Conservation (phyloP, 139 green algal genomes). For the Volvox africanus region DNA sequence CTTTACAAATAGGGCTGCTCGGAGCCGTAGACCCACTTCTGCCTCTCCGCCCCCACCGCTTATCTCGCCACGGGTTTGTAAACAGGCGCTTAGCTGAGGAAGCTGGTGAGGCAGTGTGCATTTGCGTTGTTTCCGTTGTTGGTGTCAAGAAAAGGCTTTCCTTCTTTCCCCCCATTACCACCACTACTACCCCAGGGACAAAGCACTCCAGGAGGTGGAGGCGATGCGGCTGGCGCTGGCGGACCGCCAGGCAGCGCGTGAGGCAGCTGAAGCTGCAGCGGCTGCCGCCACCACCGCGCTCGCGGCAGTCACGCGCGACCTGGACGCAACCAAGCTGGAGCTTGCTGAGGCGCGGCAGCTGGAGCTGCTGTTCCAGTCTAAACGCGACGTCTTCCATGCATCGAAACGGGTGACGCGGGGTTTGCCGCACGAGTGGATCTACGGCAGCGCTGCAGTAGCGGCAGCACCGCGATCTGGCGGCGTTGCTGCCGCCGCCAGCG, state of each 20-base stretch:
- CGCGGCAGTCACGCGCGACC: neutral
- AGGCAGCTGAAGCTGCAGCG: neutral
- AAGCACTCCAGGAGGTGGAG: too few relatives aligned
- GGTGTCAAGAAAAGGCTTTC: too few relatives aligned
- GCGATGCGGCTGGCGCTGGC: neutral
- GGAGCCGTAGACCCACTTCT: too few relatives aligned
- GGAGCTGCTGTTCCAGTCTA: conserved; percentile 7
- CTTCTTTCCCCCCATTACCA: too few relatives aligned
- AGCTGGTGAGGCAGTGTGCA: too few relatives aligned
- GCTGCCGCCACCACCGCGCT: neutral
- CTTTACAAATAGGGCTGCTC: too few relatives aligned
- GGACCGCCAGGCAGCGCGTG: neutral
- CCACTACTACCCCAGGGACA: too few relatives aligned
- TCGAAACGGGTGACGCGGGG: neutral
- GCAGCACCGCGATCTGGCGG: neutral
- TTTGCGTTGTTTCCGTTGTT: too few relatives aligned
- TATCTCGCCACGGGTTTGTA: too few relatives aligned
- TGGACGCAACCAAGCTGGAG: neutral
- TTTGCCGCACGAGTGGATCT: conserved; percentile 10
- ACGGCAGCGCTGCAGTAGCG: neutral
- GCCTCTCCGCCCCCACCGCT: too few relatives aligned
- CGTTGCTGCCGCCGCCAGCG: neutral
- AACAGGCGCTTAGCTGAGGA: too few relatives aligned
- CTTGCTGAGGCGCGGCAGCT: conserved; percentile 17
- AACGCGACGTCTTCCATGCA: neutral